Conservation (phyloP, 192 early-diverging fungal species). For the Rhizophagus prolifer region DNA sequence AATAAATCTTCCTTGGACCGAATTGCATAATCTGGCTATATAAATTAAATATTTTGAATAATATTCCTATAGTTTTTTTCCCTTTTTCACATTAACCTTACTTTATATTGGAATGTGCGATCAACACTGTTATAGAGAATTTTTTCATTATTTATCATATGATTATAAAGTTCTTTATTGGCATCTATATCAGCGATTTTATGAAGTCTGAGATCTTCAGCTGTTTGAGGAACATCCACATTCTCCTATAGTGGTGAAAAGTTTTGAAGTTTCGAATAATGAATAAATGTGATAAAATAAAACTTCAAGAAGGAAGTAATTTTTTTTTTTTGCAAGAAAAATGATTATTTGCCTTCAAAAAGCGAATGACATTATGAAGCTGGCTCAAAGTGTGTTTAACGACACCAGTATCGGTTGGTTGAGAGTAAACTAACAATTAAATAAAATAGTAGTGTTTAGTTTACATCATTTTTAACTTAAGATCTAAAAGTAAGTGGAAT, state of each 20-base stretch:
- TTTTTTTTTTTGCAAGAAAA: not conserved
- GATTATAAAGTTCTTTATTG: conserved; percentile 53
- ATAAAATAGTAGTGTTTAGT: not conserved
- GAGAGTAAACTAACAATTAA: conserved; percentile 45
- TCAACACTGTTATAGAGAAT: conserved; percentile 56
- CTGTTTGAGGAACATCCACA: conserved; percentile 58
- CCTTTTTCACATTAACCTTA: conserved; percentile 6
- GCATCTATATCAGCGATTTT: conserved; percentile 54
- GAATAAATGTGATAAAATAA: not conserved
- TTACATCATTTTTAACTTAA: not conserved
- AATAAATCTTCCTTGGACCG: conserved; percentile 71
- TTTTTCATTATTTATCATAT: conserved; percentile 63
- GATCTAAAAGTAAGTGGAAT: not conserved
- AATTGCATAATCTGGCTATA: conserved; percentile 68
- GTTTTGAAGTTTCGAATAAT: not conserved
- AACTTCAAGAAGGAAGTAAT: not conserved
- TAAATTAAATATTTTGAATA: not conserved
- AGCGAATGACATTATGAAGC: conserved; percentile 56
- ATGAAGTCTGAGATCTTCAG: conserved; percentile 55
- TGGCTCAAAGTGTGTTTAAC: conserved; percentile 55
- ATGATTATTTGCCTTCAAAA: conserved; percentile 45
- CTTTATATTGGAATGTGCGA: conserved; percentile 71
- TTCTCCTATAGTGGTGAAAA: conserved; percentile 32
- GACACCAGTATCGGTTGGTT: conserved; percentile 54
- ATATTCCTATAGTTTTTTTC: not conserved